A percentile compares a stretch with the other conserved stretches of the same genome.
phyloP scores from a whole-genome alignment of 768 basidiomycete genomes.

The Agaricus blazei region DNA sequence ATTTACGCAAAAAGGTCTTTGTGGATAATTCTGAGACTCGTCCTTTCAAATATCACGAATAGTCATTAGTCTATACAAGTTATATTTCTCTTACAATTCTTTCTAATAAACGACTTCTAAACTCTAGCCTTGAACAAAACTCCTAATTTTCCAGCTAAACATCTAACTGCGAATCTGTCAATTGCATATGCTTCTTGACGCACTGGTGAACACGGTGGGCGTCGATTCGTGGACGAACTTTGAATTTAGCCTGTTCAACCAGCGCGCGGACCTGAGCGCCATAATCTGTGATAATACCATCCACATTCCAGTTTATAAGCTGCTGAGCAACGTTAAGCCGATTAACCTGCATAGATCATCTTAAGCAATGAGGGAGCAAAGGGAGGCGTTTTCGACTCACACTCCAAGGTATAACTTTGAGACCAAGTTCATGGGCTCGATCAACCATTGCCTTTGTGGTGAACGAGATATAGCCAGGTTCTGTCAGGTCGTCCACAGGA shows the following conservation, averaged over 20 bases:
- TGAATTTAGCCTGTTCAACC: conserved; percentile 45
- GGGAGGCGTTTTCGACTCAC: conserved; percentile 28
- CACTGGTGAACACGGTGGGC: conserved; percentile 58
- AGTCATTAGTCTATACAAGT: too few relatives aligned
- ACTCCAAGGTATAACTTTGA: conserved; percentile 72
- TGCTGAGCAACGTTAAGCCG: conserved; percentile 56
- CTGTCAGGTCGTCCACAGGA: conserved; percentile 37
- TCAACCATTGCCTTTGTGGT: conserved; percentile 66
- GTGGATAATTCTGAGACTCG: too few relatives aligned
- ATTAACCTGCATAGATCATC: conserved; percentile 44
- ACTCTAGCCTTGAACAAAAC: too few relatives aligned
- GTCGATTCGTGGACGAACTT: conserved; percentile 54
- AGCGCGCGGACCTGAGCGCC: conserved; percentile 55
- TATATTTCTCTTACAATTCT: too few relatives aligned
- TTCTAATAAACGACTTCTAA: too few relatives aligned
- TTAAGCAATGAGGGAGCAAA: not conserved
- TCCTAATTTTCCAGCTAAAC: too few relatives aligned
- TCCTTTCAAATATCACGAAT: too few relatives aligned
- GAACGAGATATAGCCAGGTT: conserved; percentile 46
- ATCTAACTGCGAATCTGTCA: not conserved
- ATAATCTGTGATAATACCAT: conserved; percentile 79
- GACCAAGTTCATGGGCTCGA: conserved; percentile 55
- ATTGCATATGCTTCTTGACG: conserved; percentile 46
- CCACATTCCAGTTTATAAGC: conserved; percentile 54
- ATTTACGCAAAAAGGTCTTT: too few relatives aligned